Evolutionary conservation across 768 basidiomycete species (phyloP).

Genomic region (Suillus fuscotomentosus): DNA sequence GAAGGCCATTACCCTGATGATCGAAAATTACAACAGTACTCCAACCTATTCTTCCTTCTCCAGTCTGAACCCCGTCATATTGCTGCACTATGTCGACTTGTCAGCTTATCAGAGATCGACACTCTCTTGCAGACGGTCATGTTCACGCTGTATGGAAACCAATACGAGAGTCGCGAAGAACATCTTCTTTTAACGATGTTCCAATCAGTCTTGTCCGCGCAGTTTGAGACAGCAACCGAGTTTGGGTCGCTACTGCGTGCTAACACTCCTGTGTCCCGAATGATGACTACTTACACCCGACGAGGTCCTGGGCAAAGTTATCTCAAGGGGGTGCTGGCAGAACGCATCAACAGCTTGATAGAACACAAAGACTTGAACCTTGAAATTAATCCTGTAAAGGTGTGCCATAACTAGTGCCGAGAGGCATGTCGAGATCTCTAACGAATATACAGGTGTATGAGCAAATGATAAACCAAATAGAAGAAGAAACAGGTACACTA

Average conservation of each 20-base stretch:
- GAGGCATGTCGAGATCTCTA: neutral
- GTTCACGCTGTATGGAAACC: constrained; percentile 99
- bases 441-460: constrained; percentile 80
- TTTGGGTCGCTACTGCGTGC: constrained; percentile 98
- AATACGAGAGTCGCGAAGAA: constrained; percentile 98
- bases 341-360: constrained; percentile 97
- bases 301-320: constrained; percentile 98
- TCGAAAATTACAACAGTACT: constrained; percentile 91
- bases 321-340: constrained; percentile 94
- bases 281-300: constrained; percentile 99
- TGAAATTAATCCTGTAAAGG: constrained; percentile 99
- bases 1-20: constrained; percentile 95
- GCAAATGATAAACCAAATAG: constrained; percentile 99
- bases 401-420: constrained; percentile 26
- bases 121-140: constrained; percentile 99
- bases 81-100: constrained; percentile 93
- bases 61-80: constrained; percentile 98
- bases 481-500: constrained; percentile 92
- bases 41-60: constrained; percentile 97
- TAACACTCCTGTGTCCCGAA: constrained; percentile 97
- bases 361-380: constrained; percentile 99
- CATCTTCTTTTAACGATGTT: constrained; percentile 99
- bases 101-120: constrained; percentile 95
- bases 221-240: constrained; percentile 98
- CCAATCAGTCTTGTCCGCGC: constrained; percentile 95